A percentile compares a stretch with the other conserved stretches of the same genome.
Conservation (phyloP, 345 rosid genomes). For the thale cress (Arabidopsis thaliana) region TAIR10.1 NC_003074.8:7930501-7931000, state of each 20-base stretch:
- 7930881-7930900: conserved; percentile 82
- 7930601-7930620: conserved; percentile 88
- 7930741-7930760: conserved; percentile 93
- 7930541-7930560: conserved; percentile 65
- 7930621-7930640: conserved; percentile 80
- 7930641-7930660: conserved; percentile 65
- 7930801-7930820: conserved; percentile 58
- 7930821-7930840: conserved; percentile 67
- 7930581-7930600: conserved; percentile 67
- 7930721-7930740: conserved; percentile 98
- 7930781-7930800: conserved; percentile 82
- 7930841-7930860: conserved; percentile 91
- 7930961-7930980: conserved; percentile 69
- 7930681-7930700: conserved; percentile 94
- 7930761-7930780: conserved; percentile 89
- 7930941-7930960: conserved; percentile 75
- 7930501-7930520: conserved; percentile 81
- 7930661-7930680: conserved; percentile 72
- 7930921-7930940: conserved; percentile 86
- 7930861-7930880: conserved; percentile 83
- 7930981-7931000: conserved; percentile 58
- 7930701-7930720: conserved; percentile 94
- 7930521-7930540: conserved; percentile 68
- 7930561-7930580: conserved; percentile 84
- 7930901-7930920: conserved; percentile 86